Base-by-base conservation (phyloP, 108 stramenopile species). In the Nitzschia putrida region DNA sequence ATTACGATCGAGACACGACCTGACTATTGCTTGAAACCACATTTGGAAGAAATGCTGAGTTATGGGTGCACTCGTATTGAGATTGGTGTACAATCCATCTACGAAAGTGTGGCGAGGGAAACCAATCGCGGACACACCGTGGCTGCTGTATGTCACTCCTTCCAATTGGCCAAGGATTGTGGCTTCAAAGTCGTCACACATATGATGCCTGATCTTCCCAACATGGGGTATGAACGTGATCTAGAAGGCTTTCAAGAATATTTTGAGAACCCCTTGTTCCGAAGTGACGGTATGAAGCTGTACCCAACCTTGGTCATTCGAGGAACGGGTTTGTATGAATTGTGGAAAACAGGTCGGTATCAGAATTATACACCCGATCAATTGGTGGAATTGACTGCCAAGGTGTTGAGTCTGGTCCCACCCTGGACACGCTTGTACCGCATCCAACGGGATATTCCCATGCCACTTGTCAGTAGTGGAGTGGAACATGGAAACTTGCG, bases 21-120 rank as follows among this genome's bases (percentile, higher is more conserved):
- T 0, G 98, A 98, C 85, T 97, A 96, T 74, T 96, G 95, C 79
- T 73, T 96, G 8, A 92, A 92, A 61, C 95, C 95, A 2, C 95
- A 98, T 78, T 72, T 98, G 56, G 88, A 89, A 53, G 90, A 94
- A 68, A 95, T 99, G 93, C 69, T 97, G 49, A 77, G 81, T 56
- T 99, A 98, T 73, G 98, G 98, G 39, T 99, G 98, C 74, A 99
- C 98, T 20, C 76, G 98, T 8, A 92, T 99, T 69, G 96, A 99
- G 73, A 97, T 99, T 71, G 98, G 98, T 4, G 95, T 99, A 9
- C 98, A 99, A 82, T 81, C 80, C 60, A 89, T 96, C 23, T 97
- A 97, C 70, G 96, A 97, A 76, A 83, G 72, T 58, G 92, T 98
- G 11, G 94, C 96, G 14, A 64, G 92, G 53, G 95, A 97, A 69